These are phyloP conservation scores for Candida caryicola DNA, from an alignment of 805 yeast genomes.

Conservation along the genomic window DNA sequence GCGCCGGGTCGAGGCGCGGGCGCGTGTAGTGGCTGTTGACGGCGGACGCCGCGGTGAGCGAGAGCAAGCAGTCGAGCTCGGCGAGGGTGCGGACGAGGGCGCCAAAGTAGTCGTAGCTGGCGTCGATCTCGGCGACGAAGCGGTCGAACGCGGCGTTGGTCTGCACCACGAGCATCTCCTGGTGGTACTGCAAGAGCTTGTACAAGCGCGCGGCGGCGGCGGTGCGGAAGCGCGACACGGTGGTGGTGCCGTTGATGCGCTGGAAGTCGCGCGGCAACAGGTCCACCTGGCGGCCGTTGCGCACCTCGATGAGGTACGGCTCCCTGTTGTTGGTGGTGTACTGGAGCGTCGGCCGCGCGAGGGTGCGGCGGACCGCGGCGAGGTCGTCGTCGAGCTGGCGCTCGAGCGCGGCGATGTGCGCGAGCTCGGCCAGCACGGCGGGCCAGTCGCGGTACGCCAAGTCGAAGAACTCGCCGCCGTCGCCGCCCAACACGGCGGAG, in stretches of 20 bases:
- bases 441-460: constrained; percentile 33
- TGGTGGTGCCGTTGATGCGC: constrained; percentile 64
- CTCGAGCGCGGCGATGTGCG: constrained; percentile 44
- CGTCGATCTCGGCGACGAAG: constrained; percentile 38
- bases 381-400: constrained; percentile 52
- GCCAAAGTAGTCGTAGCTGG: constrained; percentile 28
- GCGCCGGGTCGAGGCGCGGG: constrained; percentile 49
- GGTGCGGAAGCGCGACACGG: constrained; percentile 70
- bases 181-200: constrained; percentile 55
- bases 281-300: constrained; percentile 52
- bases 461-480: constrained; percentile 42
- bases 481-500: constrained; percentile 49
- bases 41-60: constrained; percentile 60
- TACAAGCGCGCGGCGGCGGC: constrained; percentile 53
- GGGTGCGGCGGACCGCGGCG: constrained; percentile 35
- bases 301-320: constrained; percentile 73
- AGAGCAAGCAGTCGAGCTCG: constrained; percentile 61
- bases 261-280: constrained; percentile 74
- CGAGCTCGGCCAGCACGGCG: constrained; percentile 33
- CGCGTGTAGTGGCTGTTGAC: constrained; percentile 35
- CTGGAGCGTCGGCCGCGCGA: constrained; percentile 56
- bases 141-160: constrained; percentile 47
- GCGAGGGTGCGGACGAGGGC: constrained; percentile 49
- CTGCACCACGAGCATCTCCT: constrained; percentile 47
- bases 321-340: constrained; percentile 60